Evolutionary conservation across 129 eudicot genomes (phyloP).

Genomic region (Flaveria robusta): DNA sequence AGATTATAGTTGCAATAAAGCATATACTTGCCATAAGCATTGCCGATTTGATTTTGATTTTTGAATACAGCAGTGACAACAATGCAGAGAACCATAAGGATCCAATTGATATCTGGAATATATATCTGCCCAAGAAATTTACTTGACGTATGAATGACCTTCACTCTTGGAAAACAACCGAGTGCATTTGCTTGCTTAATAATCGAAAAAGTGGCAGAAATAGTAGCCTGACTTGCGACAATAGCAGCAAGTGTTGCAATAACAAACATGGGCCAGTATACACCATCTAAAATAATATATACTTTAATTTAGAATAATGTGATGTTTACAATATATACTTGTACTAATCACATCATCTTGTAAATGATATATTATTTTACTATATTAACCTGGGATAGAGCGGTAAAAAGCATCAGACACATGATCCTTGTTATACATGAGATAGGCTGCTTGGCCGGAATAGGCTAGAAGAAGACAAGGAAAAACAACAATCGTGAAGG

Average conservation of each 20-base stretch:
- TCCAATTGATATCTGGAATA: slow-evolving; percentile 92
- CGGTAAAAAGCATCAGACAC: slow-evolving; percentile 89
- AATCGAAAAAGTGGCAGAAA: slow-evolving; percentile 88
- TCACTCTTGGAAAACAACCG: slow-evolving; percentile 96
- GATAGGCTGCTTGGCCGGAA: slow-evolving; percentile 95
- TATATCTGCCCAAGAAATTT: slow-evolving; percentile 87
- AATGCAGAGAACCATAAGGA: slow-evolving; percentile 92
- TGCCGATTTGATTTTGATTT: slow-evolving; percentile 83
- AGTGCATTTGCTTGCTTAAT: slow-evolving; percentile 84
- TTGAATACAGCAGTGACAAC: slow-evolving; percentile 84
- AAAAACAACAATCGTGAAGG: slow-evolving; percentile 81
- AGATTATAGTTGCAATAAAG: not conserved
- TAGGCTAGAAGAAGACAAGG: slow-evolving; percentile 97
- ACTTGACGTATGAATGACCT: slow-evolving; percentile 85
- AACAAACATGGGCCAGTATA: slow-evolving; percentile 88
- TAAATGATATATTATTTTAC: not conserved
- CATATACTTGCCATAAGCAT: slow-evolving; percentile 72
- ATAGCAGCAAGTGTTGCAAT: slow-evolving; percentile 86
- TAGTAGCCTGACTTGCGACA: slow-evolving; percentile 95
- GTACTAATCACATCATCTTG: not conserved
- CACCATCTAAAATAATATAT: slow-evolving; percentile 50
- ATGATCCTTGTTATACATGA: slow-evolving; percentile 72
- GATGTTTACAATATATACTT: not conserved
- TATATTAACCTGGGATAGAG: slow-evolving; percentile 79
- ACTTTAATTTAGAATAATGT: not conserved